A percentile compares a stretch with the other conserved stretches of the same genome.
Evolutionary conservation across 495 filamentous ascomycete genomes (phyloP).

Genomic region (Penicillium cataractarum): DNA sequence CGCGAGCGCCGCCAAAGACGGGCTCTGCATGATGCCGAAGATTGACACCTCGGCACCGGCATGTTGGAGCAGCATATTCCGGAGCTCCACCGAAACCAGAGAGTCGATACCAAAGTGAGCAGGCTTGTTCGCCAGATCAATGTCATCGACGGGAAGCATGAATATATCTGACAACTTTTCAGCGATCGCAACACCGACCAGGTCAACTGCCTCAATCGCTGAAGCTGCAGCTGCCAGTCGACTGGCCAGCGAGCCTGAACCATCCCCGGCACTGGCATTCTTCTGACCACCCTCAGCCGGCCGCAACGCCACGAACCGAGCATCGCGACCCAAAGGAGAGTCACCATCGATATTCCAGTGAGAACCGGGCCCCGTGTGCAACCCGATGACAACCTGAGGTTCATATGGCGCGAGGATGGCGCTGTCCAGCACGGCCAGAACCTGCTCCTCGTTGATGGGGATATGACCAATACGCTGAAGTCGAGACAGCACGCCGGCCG

Average conservation of each 20-base stretch:
- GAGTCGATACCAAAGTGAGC: slow-evolving; percentile 39
- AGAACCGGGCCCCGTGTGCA: slow-evolving; percentile 1
- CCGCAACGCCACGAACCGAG: neutral
- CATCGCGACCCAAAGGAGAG: slow-evolving; percentile 4
- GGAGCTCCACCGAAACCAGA: slow-evolving; percentile 39
- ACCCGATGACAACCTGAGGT: slow-evolving; percentile 18
- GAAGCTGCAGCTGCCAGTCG: neutral
- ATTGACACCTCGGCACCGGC: slow-evolving; percentile 41
- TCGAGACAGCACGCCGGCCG: neutral
- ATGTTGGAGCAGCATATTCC: slow-evolving; percentile 36
- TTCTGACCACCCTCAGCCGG: neutral
- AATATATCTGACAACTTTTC: slow-evolving; percentile 22
- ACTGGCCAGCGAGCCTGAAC: neutral
- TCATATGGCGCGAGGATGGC: neutral
- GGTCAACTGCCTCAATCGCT: neutral
- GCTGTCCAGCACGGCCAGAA: neutral
- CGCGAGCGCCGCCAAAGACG: slow-evolving; percentile 32
- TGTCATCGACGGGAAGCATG: slow-evolving; percentile 20
- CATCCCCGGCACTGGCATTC: neutral
- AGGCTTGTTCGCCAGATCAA: slow-evolving; percentile 20
- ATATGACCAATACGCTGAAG: neutral
- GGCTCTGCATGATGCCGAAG: slow-evolving; percentile 47
- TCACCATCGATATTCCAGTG: neutral
- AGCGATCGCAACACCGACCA: slow-evolving; percentile 10
- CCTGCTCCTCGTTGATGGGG: neutral